Evolutionary conservation across 805 yeast species (phyloP), one percentile per base, ranked within the genome.

Genomic region (Saturnispora quitensis): DNA sequence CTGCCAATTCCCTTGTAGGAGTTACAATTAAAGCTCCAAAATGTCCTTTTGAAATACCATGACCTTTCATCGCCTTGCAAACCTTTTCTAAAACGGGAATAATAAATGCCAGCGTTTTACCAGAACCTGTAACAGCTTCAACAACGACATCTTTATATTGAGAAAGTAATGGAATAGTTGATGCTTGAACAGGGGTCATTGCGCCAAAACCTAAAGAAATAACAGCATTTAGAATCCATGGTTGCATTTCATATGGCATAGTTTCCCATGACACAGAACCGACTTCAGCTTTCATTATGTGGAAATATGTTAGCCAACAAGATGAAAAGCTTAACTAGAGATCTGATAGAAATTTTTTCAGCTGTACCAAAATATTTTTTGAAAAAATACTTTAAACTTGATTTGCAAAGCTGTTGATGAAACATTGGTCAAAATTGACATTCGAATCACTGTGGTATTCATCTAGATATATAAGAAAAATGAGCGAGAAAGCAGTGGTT

Each of bases 151-250:
- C 99, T 62, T 91, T 91, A 62, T 89, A 86, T 18, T 81, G 81
- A 22, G 84, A 68, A 57, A 93, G 78, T 54, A 90, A 70, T 0
- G 99, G 99, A 47, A 93, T 86, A 0, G 95, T 83, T 0, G 97
- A 80, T 0, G 99, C 98, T 64, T 93, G 99, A 0, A 93, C 99
- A 0, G 99, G 96, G 0, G 99, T 93, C 97, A 91, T 89, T 12
- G 78, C 65, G 2, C 78, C 76, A 63, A 77, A 90, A 2, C 95
- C 97, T 55, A 84, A 63, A 1, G 90, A 78, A n/a, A 71, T 67
- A 12, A 90, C 74, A 2, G 96, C 93, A 2, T 81, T 84, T 28
- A 58, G 42, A 4, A 88, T 65, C 95, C 95, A 88, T 8, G 87
- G 84, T 38, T 78, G 78, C 33, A 87, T 64, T 6, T 73, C 66